phyloP scores from a whole-genome alignment of 371 early-diverging fungal species.

The Chytridiales sp. region DNA sequence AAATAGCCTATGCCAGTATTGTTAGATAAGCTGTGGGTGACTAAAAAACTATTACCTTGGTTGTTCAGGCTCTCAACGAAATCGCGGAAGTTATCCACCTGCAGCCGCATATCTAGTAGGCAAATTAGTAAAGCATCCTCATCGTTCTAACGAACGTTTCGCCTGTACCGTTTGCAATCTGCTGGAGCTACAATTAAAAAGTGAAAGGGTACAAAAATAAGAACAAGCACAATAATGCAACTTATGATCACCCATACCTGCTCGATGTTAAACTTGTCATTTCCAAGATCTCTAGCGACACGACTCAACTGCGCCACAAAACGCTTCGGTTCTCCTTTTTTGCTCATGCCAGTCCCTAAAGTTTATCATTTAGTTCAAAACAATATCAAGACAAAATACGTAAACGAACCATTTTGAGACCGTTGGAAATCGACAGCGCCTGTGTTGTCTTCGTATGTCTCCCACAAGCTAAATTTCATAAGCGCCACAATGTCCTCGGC shows the following conservation, averaged over 20 bases:
- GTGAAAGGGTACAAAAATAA: not conserved
- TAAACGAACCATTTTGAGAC: constrained; percentile 41
- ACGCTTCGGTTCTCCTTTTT: constrained; percentile 54
- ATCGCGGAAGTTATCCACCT: constrained; percentile 53
- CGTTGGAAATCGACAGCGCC: constrained; percentile 54
- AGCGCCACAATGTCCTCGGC: constrained; percentile 68
- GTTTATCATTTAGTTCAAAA: not conserved
- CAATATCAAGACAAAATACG: not conserved
- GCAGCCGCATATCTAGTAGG: constrained; percentile 44
- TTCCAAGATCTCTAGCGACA: not conserved
- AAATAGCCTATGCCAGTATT: too few species aligned
- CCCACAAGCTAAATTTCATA: constrained; percentile 57
- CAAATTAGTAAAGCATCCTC: constrained; percentile 27
- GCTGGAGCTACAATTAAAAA: constrained; percentile 52
- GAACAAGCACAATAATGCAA: not conserved
- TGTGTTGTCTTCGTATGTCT: constrained; percentile 55
- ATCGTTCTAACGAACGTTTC: constrained; percentile 37
- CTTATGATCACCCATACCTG: not conserved
- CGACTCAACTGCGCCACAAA: constrained; percentile 21
- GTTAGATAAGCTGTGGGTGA: too few species aligned
- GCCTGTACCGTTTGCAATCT: constrained; percentile 49
- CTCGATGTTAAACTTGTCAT: constrained; percentile 16
- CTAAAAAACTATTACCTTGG: constrained; percentile 40
- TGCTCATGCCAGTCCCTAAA: constrained; percentile 55
- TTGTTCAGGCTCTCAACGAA: constrained; percentile 67